A percentile compares a stretch with the other conserved stretches of the same genome.
Conservation (phyloP, 1,284 basidiomycete species). For the Ceratobasidium sp. region DNA sequence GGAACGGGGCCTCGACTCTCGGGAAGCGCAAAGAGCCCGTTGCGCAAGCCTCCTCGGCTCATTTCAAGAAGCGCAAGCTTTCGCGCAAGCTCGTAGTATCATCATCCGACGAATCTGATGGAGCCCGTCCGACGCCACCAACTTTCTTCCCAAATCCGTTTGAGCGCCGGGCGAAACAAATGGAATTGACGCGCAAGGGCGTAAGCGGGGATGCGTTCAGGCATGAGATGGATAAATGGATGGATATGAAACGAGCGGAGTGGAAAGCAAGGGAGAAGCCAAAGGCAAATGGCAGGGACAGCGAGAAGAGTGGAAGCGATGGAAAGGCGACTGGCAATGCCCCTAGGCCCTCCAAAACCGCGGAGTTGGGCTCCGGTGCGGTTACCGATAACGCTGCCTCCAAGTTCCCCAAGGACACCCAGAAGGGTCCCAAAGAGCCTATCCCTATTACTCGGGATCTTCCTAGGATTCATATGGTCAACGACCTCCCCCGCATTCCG, state of each 20-base stretch:
- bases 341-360: neutral
- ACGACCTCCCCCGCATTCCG: slow-evolving; percentile 5
- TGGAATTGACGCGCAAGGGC: slow-evolving; percentile 38
- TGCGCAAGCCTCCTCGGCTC: slow-evolving; percentile 1
- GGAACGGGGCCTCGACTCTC: neutral
- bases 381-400: neutral
- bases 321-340: neutral
- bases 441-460: neutral
- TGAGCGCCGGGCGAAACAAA: slow-evolving; percentile 32
- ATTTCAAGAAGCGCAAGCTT: slow-evolving; percentile 32
- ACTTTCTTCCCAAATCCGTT: slow-evolving; percentile 28
- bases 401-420: neutral
- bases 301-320: slow-evolving; percentile 9
- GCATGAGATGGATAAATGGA: slow-evolving; percentile 36
- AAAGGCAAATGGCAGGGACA: neutral
- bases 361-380: neutral
- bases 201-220: slow-evolving; percentile 23
- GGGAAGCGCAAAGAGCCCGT: slow-evolving; percentile 29
- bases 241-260: slow-evolving; percentile 12
- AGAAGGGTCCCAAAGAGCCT: neutral
- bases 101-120: slow-evolving; percentile 29
- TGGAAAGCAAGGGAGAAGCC: slow-evolving; percentile 17
- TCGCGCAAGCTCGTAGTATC: slow-evolving; percentile 4
- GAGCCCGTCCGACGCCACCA: neutral
- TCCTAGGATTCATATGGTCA: neutral